Base-by-base conservation (phyloP, 2,329 filamentous ascomycete genomes). In the Phaeomoniella chlamydospora region DNA sequence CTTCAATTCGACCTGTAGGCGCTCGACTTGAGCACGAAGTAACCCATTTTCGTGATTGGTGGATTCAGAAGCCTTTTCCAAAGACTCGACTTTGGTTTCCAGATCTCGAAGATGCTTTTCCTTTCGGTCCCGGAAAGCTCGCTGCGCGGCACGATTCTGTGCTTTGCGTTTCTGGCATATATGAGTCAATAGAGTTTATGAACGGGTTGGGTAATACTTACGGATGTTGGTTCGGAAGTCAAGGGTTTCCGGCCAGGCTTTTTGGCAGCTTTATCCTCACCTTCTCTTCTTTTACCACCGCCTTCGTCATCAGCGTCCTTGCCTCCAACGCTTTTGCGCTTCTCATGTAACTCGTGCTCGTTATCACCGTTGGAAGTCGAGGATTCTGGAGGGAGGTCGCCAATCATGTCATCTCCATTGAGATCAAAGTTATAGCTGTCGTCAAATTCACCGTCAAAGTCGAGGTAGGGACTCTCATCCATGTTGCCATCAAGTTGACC, bases 191-290 rank as follows among this genome's bases (percentile, higher is more conserved):
- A 33, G 13, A 29, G 6, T 14, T 4, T 14, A 37, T 19, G 4
- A 14, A n/a, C n/a, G n/a, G n/a, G n/a, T n/a, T n/a, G n/a, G n/a
- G n/a, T 31, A 29, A 22, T 40, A 74, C 87, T 66, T 77, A 96
- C 88, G 46, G 87, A 90, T 47, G 83, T 96, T 15, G 90, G 90
- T 58, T 96, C 90, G 15, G 84, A 92, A 33, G 85, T 96, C 50
- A 96, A 68, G 14, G 88, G 90, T 67, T 98, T 98, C 43, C 90
- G 76, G 35, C 90, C 90, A 3, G 90, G 88, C 63, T 96, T 98
- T 74, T 96, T 96, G 15, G 84, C 75, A 31, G 78, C 69, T 61
- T 90, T 94, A 31, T 87, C 84, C 38, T 85, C 77, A 39, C 79
- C 75, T 58, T 93, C 86, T 41, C 82, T 74, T 44, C 85, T 74